Evolutionary conservation across 768 basidiomycete species (phyloP), one percentile per base, ranked within the genome.

Genomic region (Lentinus tigrinus): DNA sequence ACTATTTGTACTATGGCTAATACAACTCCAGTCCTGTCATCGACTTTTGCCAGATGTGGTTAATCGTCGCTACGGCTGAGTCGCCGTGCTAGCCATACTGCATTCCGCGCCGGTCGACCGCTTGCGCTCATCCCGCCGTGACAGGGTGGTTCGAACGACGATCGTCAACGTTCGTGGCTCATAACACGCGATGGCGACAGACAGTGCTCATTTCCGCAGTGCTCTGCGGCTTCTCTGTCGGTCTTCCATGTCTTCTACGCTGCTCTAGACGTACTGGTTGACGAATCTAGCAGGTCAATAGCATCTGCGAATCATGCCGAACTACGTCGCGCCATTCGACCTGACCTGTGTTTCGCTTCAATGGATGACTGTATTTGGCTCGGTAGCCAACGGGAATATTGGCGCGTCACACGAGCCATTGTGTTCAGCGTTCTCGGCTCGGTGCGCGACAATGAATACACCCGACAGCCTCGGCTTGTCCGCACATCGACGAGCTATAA

Each of bases 301-400:
- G 23, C 21, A 6, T 4, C 9, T 23, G 3, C 3, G 43, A 26
- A 24, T 46, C 21, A 5, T 40, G 11, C 23, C 42, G 27, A n/a
- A 24, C 47, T 47, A 40, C 40, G 17, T 39, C 27, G 3, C 27
- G 36, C 7, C 31, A 28, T 16, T 31, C 28, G 39, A 13, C 28
- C 42, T 23, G 28, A 34, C 23, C 52, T 52, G 50, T 47, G 47
- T 48, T 42, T 31, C 28, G 58, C 58, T n/a, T 48, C 5, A 49
- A 59, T 59, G 28, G 27, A 47, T 47, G 4, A 6, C 5, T 38
- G 16, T 13, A 8, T 26, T 50, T 42, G 19, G 39, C 23, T 42
- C 58, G 58, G 52, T 49, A 54, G 58, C 58, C 47, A 59, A 49
- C 39, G 47, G 58, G 26, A 21, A 49, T 21, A 36, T 36, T 24